Conservation (phyloP, 1,284 basidiomycete species). For the Stygiomarasmius scandens region DNA sequence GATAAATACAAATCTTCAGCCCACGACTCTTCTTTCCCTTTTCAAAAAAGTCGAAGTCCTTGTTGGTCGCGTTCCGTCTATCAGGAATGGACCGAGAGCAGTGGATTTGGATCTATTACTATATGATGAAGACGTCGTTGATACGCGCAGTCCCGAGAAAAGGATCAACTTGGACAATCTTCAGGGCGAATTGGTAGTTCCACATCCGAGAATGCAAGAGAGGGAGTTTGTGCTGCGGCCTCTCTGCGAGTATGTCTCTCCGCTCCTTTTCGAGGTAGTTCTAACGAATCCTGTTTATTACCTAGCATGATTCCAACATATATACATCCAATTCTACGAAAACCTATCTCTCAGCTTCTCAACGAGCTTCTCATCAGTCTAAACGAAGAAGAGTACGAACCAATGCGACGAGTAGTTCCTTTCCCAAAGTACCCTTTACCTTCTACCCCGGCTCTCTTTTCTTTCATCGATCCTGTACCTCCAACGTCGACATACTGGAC, state of each 20-base stretch:
- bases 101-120: conserved; percentile 92
- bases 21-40: conserved; percentile 63
- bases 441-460: conserved; percentile 20
- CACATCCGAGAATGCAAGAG: conserved; percentile 83
- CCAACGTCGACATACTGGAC: conserved; percentile 58
- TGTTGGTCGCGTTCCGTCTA: conserved; percentile 83
- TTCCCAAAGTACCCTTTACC: conserved; percentile 56
- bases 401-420: conserved; percentile 69
- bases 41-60: conserved; percentile 77
- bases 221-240: conserved; percentile 93
- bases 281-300: not conserved
- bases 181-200: conserved; percentile 73
- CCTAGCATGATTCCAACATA: conserved; percentile 72
- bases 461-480: conserved; percentile 34
- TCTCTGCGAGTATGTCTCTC: conserved; percentile 72
- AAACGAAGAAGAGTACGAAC: conserved; percentile 10
- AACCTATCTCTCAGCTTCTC: conserved; percentile 52
- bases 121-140: conserved; percentile 69
- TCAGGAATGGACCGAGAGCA: conserved; percentile 86
- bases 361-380: conserved; percentile 39
- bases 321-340: conserved; percentile 60
- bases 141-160: conserved; percentile 52
- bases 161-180: conserved; percentile 50
- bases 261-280: conserved; percentile 2
- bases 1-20: conserved; percentile 75